Evolutionary conservation across 208 protist genomes (phyloP), one percentile per base, ranked within the genome.

Genomic region (Crithidia sp.): DNA sequence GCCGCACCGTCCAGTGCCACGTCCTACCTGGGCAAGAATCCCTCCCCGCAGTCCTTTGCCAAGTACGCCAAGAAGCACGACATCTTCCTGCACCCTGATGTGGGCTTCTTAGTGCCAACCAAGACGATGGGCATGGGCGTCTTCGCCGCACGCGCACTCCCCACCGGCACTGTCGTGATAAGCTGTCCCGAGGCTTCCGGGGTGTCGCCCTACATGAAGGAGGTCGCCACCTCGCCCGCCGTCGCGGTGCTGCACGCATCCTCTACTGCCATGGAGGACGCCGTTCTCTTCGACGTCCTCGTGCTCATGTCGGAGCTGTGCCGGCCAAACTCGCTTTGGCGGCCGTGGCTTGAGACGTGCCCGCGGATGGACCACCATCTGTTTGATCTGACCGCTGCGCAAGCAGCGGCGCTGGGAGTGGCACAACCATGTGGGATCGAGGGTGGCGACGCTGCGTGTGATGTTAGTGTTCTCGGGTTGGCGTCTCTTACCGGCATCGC

Each of bases 51-150:
- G 12, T 55, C 53, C 3, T 93, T 96, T 68, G 78, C 54, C 57
- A 85, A 81, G 44, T 96, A 87, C 80, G 79, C 88, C 10, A 95
- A 94, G 76, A 87, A 82, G 68, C 76, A 76, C 9, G 84, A 83
- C 45, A 89, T 96, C 64, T 95, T 94, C 62, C 83, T 96, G 10
- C 84, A 91, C 74, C 90, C 92, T 2, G 83, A 96, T 76, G 83
- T 93, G 2, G 88, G 83, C n/a, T 93, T 96, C 63, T 85, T 96
- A 36, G 84, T 95, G 43, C 89, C 89, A 0, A 95, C 90, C 56
- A 90, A 90, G 62, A 89, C 86, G 28, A 96, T 96, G 92, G 92
- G 92, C 53, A 67, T 82, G 37, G 90, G 92, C 40, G 88, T 94
- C 53, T 92, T 95, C 68, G 88, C 92, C 0, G 76, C 83, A 0